Conservation (phyloP, 2,329 filamentous ascomycete species). For the Ceratocystis smalleyi region DNA sequence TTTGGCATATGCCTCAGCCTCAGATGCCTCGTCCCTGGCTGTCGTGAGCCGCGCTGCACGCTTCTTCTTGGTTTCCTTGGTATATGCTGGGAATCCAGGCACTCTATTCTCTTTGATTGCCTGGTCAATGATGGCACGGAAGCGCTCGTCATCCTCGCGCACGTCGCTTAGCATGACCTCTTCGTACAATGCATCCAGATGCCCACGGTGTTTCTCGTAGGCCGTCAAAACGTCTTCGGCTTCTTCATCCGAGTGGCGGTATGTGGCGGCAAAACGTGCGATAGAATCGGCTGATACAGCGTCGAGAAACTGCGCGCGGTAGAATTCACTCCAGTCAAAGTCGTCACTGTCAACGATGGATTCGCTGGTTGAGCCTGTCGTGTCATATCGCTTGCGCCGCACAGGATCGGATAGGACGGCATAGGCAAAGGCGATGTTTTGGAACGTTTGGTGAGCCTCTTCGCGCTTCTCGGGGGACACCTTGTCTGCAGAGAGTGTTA, state of each 20-base stretch:
- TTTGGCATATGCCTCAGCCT: constrained; percentile 61
- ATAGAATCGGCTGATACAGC: constrained; percentile 62
- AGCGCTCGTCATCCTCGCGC: constrained; percentile 70
- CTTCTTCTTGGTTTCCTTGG: constrained; percentile 53
- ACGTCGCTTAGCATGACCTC: constrained; percentile 76
- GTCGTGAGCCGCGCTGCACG: constrained; percentile 42
- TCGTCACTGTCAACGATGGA: constrained; percentile 59
- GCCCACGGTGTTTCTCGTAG: constrained; percentile 57
- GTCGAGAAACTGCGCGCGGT: constrained; percentile 66
- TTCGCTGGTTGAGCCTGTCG: constrained; percentile 77
- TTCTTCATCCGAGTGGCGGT: constrained; percentile 80
- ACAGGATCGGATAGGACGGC: constrained; percentile 73
- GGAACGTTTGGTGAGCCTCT: constrained; percentile 65
- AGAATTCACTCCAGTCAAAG: constrained; percentile 86
- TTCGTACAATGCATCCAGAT: constrained; percentile 65
- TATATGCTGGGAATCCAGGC: constrained; percentile 50
- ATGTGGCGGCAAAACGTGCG: constrained; percentile 56
- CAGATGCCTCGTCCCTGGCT: constrained; percentile 50
- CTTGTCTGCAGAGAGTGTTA: constrained; percentile 47
- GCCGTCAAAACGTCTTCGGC: constrained; percentile 58
- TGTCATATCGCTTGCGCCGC: constrained; percentile 74
- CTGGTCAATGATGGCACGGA: constrained; percentile 62
- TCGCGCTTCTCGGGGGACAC: constrained; percentile 50
- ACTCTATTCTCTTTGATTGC: constrained; percentile 61
- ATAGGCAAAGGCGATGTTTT: constrained; percentile 84